Conservation (phyloP, 225 moss, liverwort and hornwort species). For the Climacium dendroides region DNA sequence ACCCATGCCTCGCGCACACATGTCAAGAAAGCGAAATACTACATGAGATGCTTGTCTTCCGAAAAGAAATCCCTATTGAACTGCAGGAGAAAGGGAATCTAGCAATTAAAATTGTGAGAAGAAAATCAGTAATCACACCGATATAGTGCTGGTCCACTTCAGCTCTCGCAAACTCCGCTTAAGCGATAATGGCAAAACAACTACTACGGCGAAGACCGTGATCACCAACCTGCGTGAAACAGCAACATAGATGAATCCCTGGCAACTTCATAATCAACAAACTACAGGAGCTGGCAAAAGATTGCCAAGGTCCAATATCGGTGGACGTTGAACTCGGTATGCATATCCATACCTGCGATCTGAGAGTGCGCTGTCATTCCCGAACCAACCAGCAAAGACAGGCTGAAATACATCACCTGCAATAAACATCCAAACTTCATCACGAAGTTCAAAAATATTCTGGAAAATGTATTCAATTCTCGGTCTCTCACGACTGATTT, state of each 20-base stretch:
- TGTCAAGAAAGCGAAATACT: not conserved
- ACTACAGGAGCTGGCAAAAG: not conserved
- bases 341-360: conserved; percentile 51
- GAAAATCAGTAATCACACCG: conserved; percentile 23
- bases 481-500: not conserved
- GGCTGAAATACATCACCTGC: conserved; percentile 86
- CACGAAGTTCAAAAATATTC: not conserved
- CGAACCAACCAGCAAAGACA: conserved; percentile 48
- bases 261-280: not conserved
- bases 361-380: conserved; percentile 30
- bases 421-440: not conserved
- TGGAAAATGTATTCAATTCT: not conserved
- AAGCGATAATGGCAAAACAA: conserved; percentile 66
- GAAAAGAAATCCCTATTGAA: not conserved
- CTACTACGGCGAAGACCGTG: conserved; percentile 28
- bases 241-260: not conserved
- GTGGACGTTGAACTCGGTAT: not conserved
- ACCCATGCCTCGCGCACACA: not conserved
- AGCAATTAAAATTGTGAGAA: not conserved
- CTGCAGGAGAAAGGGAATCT: not conserved
- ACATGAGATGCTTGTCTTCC: not conserved
- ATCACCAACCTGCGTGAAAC: conserved; percentile 48
- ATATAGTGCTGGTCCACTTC: conserved; percentile 65
- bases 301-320: not conserved
- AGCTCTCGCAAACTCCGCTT: conserved; percentile 68